Conservation (phyloP, 768 basidiomycete species). For the Terana coerulea region DNA sequence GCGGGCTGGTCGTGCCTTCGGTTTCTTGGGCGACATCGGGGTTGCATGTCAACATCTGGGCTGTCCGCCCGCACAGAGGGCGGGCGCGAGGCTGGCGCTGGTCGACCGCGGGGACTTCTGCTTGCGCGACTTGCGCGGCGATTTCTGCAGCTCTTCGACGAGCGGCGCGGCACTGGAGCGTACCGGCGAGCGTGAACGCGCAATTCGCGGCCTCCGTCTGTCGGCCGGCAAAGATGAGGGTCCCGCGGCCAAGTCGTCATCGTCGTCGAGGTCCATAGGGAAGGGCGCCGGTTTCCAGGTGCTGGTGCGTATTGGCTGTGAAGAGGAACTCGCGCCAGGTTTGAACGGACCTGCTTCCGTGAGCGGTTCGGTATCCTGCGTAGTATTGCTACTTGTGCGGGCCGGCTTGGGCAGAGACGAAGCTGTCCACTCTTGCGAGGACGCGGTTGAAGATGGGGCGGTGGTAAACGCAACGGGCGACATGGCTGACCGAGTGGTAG, state of each 20-base stretch:
- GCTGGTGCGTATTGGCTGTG: background rate
- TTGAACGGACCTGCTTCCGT: background rate
- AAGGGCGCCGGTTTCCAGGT: conserved; percentile 1
- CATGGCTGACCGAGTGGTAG: no score
- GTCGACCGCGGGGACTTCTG: conserved; percentile 22
- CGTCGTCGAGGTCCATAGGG: conserved; percentile 1
- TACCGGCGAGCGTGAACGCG: background rate
- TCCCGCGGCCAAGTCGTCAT: background rate
- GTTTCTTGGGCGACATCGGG: background rate
- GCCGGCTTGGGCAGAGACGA: background rate
- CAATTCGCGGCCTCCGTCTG: conserved; percentile 2
- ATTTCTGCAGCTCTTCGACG: conserved; percentile 22
- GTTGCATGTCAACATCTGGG: background rate
- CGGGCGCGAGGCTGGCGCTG: background rate
- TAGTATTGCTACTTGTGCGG: background rate
- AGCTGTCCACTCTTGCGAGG: no score
- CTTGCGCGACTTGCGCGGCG: conserved; percentile 27
- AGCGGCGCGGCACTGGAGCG: conserved; percentile 6
- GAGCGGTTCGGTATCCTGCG: background rate
- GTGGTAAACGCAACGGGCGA: no score
- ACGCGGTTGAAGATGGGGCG: no score
- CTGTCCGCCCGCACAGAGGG: conserved; percentile 3
- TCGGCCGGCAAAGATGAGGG: background rate
- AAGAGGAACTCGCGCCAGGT: background rate
- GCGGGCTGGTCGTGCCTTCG: conserved; percentile 17